A percentile compares a stretch with the other conserved stretches of the same genome.
Evolutionary conservation across 2,329 filamentous ascomycete genomes (phyloP).

Genomic region (Colletotrichum tabaci): DNA sequence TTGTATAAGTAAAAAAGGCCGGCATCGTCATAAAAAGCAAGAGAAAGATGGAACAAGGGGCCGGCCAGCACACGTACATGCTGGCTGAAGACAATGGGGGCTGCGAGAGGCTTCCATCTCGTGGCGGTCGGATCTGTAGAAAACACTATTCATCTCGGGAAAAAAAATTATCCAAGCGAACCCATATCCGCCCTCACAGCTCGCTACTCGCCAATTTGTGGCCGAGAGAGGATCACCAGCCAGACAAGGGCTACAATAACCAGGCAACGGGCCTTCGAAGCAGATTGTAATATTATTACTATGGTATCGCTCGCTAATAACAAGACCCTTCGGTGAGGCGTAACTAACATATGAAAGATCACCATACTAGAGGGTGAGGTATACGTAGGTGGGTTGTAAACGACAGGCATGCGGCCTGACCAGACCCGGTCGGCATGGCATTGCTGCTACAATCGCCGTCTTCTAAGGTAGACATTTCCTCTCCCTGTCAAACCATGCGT

Average conservation of each 20-base stretch:
- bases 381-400: not conserved
- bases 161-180: not conserved
- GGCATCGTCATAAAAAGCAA: not conserved
- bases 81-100: not conserved
- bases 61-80: not conserved
- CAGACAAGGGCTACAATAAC: no score
- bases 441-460: not conserved
- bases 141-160: not conserved
- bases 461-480: not conserved
- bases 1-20: slow-evolving; percentile 22
- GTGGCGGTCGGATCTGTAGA: not conserved
- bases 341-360: not conserved
- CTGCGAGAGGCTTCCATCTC: not conserved
- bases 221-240: no score
- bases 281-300: not conserved
- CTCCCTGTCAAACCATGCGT: not conserved
- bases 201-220: no score
- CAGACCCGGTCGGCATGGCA: not conserved
- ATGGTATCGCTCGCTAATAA: slow-evolving; percentile 1
- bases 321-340: not conserved
- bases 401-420: not conserved
- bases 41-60: not conserved
- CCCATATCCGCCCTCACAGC: not conserved
- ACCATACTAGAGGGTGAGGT: not conserved
- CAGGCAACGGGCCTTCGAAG: not conserved